phyloP scores from a whole-genome alignment of 2,329 filamentous ascomycete genomes.

The Stylonectria norvegica region DNA sequence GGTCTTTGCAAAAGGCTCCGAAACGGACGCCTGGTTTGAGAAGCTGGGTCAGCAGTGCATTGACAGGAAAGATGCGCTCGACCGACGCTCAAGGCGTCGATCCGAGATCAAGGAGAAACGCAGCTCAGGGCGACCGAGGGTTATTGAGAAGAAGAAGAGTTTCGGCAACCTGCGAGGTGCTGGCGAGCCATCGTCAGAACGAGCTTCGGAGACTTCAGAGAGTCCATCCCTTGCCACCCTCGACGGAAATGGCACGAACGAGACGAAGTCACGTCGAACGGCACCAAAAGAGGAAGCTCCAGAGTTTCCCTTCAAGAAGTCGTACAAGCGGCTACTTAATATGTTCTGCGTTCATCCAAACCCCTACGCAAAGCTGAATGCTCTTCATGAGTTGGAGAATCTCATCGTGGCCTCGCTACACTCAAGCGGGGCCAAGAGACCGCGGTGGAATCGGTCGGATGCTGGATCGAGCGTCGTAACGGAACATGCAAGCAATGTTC shows the following conservation, averaged over 20 bases:
- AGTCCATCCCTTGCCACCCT: constrained; percentile 37
- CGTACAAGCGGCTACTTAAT: constrained; percentile 74
- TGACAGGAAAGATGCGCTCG: constrained; percentile 55
- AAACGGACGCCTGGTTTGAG: constrained; percentile 87
- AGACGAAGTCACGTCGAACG: constrained; percentile 25
- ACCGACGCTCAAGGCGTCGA: constrained; percentile 43
- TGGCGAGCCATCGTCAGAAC: constrained; percentile 39
- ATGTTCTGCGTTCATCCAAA: constrained; percentile 90
- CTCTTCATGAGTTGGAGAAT: constrained; percentile 77
- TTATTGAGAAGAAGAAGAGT: constrained; percentile 65
- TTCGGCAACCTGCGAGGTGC: constrained; percentile 60
- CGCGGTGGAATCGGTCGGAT: constrained; percentile 36
- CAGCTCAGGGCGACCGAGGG: constrained; percentile 47
- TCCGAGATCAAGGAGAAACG: constrained; percentile 41
- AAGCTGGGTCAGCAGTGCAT: constrained; percentile 64
- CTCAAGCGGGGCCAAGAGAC: constrained; percentile 31
- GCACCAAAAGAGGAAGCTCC: constrained; percentile 26
- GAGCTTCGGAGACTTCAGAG: constrained; percentile 38
- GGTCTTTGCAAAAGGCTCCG: constrained; percentile 83
- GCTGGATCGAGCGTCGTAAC: constrained; percentile 33
- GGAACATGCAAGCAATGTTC: constrained; percentile 33
- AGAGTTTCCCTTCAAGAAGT: constrained; percentile 76
- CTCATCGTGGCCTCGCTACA: constrained; percentile 72
- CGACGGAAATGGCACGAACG: constrained; percentile 35
- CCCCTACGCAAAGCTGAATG: constrained; percentile 79